phyloP scores from a whole-genome alignment of 108 stramenopile species.

The Cyclotella baltica region DNA sequence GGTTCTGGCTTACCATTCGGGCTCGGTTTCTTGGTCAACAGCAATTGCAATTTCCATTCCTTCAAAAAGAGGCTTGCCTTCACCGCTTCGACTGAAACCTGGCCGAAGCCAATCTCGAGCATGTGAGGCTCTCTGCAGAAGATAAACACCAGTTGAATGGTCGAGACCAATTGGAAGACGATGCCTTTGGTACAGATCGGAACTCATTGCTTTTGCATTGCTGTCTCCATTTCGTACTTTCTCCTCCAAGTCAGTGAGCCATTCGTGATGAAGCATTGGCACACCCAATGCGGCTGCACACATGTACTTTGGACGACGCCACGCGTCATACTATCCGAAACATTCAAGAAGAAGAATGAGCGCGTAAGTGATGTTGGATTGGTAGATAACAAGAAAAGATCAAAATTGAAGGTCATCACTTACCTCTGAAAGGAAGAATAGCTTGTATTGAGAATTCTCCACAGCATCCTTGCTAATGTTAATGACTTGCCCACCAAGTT shows the following conservation, averaged over 20 bases:
- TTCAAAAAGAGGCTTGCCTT: conserved; percentile 27
- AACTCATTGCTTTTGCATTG: conserved; percentile 34
- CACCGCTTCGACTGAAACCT: conserved; percentile 23
- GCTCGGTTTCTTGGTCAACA: conserved; percentile 20
- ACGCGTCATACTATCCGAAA: background rate
- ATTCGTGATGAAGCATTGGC: conserved; percentile 47
- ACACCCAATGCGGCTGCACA: conserved; percentile 41
- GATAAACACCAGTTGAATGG: conserved; percentile 29
- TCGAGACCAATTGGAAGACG: conserved; percentile 50
- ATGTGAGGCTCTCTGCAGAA: conserved; percentile 44
- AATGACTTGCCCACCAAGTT: conserved; percentile 10
- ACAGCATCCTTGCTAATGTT: background rate
- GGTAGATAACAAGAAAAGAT: background rate
- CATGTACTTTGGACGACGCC: conserved; percentile 51
- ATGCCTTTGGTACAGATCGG: conserved; percentile 38
- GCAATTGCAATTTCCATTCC: conserved; percentile 50
- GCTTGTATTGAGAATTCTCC: background rate
- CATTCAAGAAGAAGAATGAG: background rate
- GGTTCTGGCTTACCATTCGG: conserved; percentile 31
- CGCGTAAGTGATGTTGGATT: no score
- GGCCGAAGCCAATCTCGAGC: conserved; percentile 46
- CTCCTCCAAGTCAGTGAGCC: conserved; percentile 36
- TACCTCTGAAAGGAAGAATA: conserved; percentile 15
- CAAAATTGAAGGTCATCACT: background rate
- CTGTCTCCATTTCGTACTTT: conserved; percentile 25